These are phyloP conservation scores for Friedmanniomyces simplex DNA, from an alignment of 495 filamentous ascomycete genomes.

Conservation along the genomic window DNA sequence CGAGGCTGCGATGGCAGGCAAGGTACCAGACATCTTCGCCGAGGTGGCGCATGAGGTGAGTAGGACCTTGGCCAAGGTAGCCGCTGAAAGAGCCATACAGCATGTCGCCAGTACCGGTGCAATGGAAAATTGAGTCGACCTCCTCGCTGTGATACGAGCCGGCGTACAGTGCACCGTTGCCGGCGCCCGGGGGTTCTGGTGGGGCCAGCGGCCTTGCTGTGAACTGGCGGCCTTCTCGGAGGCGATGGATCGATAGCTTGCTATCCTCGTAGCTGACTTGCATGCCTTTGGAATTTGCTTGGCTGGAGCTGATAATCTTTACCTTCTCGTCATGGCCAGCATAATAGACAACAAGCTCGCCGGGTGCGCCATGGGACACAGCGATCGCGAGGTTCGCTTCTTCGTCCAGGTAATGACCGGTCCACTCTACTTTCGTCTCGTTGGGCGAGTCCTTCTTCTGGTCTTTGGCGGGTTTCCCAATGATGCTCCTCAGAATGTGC, in stretches of 20 bases:
- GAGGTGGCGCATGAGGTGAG: conserved; percentile 1
- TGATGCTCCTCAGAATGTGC: not conserved
- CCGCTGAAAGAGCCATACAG: conserved; percentile 13
- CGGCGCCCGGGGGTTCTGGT: not conserved
- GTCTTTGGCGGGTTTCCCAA: not conserved
- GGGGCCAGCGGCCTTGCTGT: not conserved
- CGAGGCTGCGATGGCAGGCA: not conserved
- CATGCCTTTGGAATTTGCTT: not conserved
- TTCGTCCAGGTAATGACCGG: conserved; percentile 6
- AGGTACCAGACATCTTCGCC: conserved; percentile 8
- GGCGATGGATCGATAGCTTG: not conserved
- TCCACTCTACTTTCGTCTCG: not conserved
- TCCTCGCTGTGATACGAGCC: conserved; percentile 10
- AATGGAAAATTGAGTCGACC: not conserved
- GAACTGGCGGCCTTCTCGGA: not conserved
- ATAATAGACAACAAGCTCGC: not conserved
- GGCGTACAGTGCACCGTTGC: not conserved
- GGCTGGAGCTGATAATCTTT: not conserved
- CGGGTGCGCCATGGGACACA: not conserved
- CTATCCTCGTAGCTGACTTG: conserved; percentile 4
- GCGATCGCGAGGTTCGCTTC: conserved; percentile 1
- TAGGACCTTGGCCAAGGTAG: conserved; percentile 12
- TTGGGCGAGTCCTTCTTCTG: not conserved
- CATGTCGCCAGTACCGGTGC: not conserved
- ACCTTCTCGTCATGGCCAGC: not conserved